Base-by-base conservation (phyloP, 2,329 filamentous ascomycete genomes). In the Clonostachys sp. region DNA sequence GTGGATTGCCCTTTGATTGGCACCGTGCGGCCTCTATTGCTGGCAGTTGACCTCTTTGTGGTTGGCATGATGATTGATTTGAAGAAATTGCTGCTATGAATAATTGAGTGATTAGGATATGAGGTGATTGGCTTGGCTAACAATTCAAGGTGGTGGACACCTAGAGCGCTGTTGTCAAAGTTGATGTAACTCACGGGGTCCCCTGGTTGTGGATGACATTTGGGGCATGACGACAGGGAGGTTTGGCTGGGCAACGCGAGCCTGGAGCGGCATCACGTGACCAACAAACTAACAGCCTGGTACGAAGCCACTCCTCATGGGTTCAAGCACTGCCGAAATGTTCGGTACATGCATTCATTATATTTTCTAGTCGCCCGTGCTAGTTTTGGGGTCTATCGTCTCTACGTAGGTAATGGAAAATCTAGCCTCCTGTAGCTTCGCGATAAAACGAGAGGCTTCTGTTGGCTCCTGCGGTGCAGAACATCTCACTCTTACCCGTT, bases 381-480 rank as follows among this genome's bases (percentile, higher is more conserved):
- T 18, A 42, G 20, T 20, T 42, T 13, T 42, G n/a, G 6, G 12
- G 14, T 24, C 18, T 12, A 30, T 30, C 6, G 12, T 16, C 30
- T 45, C 41, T 30, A 8, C 24, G 24, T 30, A 30, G 24, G 24
- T 30, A 30, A 30, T 30, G 24, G 24, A 30, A 30, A 9, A 34
- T 44, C 44, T 43, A 84, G 47, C 71, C 75, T 13, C 87, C 87
- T 17, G 85, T 91, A 44, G 90, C 90, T 70, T 95, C 90, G 40
- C 90, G 76, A 62, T 95, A 95, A 64, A 95, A 91, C 1, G 84
- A 82, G 52, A 95, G 74, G 63, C 83, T 89, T 59, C 81, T 73
- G 62, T 86, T 89, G 34, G 86, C 86, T 2, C 90, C 90, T 14
- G 84, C 88, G 0, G 87, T 89, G 54, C 84, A 88, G 67, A 95